Evolutionary conservation across 2,329 filamentous ascomycete genomes (phyloP).

Genomic region (Hypomyces perniciosus): DNA sequence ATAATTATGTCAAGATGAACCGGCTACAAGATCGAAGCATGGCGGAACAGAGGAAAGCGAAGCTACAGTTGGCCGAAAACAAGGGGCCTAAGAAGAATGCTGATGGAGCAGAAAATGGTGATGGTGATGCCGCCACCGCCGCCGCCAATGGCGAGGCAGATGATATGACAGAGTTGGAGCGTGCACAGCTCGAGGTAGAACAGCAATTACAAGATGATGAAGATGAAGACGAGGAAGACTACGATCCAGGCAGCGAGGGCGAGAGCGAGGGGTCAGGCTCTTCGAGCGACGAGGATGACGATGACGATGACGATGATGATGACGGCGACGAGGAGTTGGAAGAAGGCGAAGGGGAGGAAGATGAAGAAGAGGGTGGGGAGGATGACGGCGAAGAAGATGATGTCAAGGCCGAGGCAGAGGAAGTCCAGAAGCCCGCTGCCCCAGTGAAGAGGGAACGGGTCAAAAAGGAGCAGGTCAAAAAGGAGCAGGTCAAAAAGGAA

Average conservation of each 20-base stretch:
- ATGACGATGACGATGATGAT: constrained; percentile 43
- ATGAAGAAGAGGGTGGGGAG: constrained; percentile 26
- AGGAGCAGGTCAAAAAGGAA: constrained; percentile 11
- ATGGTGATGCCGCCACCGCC: constrained; percentile 24
- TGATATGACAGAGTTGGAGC: constrained; percentile 43
- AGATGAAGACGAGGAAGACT: constrained; percentile 60
- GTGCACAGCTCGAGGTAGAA: constrained; percentile 45
- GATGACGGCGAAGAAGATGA: constrained; percentile 22
- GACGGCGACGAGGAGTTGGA: constrained; percentile 37
- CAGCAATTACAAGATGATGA: constrained; percentile 53
- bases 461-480: not conserved
- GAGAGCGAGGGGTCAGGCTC: constrained; percentile 52
- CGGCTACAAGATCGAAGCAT: constrained; percentile 61
- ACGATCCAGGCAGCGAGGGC: constrained; percentile 56
- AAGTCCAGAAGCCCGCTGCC: constrained; percentile 12
- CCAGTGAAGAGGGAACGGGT: not conserved
- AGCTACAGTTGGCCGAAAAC: constrained; percentile 57
- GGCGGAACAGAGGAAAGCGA: constrained; percentile 61
- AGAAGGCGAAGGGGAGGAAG: constrained; percentile 33
- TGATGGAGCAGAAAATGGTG: constrained; percentile 33
- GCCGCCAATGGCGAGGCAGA: constrained; percentile 30
- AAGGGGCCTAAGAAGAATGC: constrained; percentile 40
- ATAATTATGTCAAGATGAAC: constrained; percentile 56
- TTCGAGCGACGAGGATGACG: constrained; percentile 46
- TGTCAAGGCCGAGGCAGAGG: constrained; percentile 14